A percentile compares a stretch with the other conserved stretches of the same genome.
phyloP scores from a whole-genome alignment of 768 basidiomycete species.

The Crucibulum laeve region DNA sequence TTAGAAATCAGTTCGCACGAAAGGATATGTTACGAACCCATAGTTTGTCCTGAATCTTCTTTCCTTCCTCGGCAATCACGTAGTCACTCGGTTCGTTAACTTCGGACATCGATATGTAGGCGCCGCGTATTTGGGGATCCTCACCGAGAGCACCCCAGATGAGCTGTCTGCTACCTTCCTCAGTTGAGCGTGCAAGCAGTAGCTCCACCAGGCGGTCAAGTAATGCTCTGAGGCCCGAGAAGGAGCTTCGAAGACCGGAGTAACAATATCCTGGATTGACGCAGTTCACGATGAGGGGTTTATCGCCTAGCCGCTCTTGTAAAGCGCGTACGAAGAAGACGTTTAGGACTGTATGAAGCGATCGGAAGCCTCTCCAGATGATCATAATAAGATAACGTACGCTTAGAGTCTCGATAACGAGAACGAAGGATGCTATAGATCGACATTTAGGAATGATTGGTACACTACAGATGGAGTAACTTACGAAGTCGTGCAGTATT shows the following conservation, averaged over 20 bases:
- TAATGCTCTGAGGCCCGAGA: slow-evolving; percentile 10
- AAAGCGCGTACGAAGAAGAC: slow-evolving; percentile 36
- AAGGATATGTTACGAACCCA: slow-evolving; percentile 18
- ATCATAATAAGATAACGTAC: slow-evolving; percentile 13
- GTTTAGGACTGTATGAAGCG: slow-evolving; percentile 28
- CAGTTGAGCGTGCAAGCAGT: slow-evolving; percentile 31
- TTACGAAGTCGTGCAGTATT: too few species aligned
- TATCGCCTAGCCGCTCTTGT: slow-evolving; percentile 21
- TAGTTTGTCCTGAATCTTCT: slow-evolving; percentile 17
- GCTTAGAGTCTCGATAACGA: slow-evolving; percentile 26
- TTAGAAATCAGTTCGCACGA: background rate
- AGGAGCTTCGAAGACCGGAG: slow-evolving; percentile 26
- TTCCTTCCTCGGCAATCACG: slow-evolving; percentile 20
- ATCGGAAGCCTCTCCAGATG: background rate
- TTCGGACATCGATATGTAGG: slow-evolving; percentile 19
- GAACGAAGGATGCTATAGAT: too few species aligned
- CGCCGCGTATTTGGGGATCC: slow-evolving; percentile 15
- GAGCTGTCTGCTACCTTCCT: slow-evolving; percentile 31
- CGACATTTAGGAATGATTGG: too few species aligned
- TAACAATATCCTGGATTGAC: slow-evolving; percentile 44
- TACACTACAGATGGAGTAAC: too few species aligned
- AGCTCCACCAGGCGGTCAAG: slow-evolving; percentile 26
- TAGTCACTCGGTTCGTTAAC: slow-evolving; percentile 24
- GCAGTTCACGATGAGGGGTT: slow-evolving; percentile 27
- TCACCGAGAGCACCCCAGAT: slow-evolving; percentile 26